Evolutionary conservation across 2,329 filamentous ascomycete genomes (phyloP), one percentile per base, ranked within the genome.

Genomic region (Ciborinia camelliae): DNA sequence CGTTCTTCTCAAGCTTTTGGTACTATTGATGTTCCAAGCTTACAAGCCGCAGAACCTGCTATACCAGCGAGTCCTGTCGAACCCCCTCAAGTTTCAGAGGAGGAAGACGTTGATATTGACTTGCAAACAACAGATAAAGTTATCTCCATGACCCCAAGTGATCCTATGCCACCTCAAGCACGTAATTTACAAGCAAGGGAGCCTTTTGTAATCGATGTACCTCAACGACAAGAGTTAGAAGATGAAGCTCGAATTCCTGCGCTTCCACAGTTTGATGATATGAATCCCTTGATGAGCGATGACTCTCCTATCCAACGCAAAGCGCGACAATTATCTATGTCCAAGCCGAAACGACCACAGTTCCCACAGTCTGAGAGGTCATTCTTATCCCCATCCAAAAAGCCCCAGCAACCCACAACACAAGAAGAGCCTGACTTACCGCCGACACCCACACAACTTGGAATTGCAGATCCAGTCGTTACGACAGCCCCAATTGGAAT

Each of bases 351-450:
- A 45, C 62, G 62, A 9, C 48, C 58, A 61, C 9, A 45, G 5
- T 61, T 61, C 18, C 20, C 43, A 9, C 35, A 35, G 3, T 37
- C 35, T 3, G 32, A 26, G 26, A 55, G 45, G 50, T 28, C 39
- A 39, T 30, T 55, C 23, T 10, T 35, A 39, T 47, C 39, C 30
- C 39, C 39, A 30, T 57, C 50, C 7, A 41, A 43, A 57, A 35
- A 58, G 51, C n/a, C 23, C 41, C n/a, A 58, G 43, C 45, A 50
- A 47, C 26, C 43, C 1, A 26, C 51, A 53, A 37, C 51, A 45
- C 39, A 73, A n/a, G 80, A 80, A 20, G 86, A 90, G 70, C 87
- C 87, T 1, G 86, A 89, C 55, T 79, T 90, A 6, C 88, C 88
- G 3, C 84, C 84, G 0, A 84, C 84, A 0, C 81, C 82, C 0